Conservation (phyloP, 108 stramenopile species). For the Discostella pseudostelligera region DNA sequence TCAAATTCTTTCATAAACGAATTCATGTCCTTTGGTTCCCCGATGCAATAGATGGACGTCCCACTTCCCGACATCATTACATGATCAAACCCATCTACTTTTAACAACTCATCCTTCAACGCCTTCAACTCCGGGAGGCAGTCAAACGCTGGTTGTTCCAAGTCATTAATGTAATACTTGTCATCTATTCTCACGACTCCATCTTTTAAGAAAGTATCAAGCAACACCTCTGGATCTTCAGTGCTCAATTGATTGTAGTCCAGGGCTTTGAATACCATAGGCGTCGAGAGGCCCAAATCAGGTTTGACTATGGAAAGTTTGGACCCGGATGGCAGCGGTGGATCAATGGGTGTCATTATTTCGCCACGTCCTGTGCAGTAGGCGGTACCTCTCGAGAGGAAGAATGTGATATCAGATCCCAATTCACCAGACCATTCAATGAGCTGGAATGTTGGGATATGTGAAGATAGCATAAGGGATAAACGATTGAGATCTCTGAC, state of each 20-base stretch:
- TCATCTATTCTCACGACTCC: conserved; percentile 57
- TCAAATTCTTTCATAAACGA: conserved; percentile 61
- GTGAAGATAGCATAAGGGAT: too few relatives aligned
- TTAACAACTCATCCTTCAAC: conserved; percentile 59
- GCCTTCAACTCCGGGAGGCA: conserved; percentile 66
- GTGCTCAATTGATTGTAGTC: conserved; percentile 77
- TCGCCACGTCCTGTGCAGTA: conserved; percentile 97
- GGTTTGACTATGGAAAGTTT: conserved; percentile 87
- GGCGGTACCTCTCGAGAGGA: conserved; percentile 89
- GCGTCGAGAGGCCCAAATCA: conserved; percentile 87
- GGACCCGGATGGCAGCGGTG: conserved; percentile 66
- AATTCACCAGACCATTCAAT: conserved; percentile 91
- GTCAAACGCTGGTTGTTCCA: conserved; percentile 81
- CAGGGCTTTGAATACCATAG: conserved; percentile 86
- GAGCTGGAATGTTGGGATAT: conserved; percentile 52
- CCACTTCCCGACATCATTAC: conserved; percentile 89
- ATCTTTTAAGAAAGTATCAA: conserved; percentile 57
- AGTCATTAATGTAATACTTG: conserved; percentile 75
- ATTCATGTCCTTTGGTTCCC: conserved; percentile 63
- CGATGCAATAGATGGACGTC: conserved; percentile 84
- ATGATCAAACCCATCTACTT: conserved; percentile 70
- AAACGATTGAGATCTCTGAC: too few relatives aligned
- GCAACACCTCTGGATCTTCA: conserved; percentile 64
- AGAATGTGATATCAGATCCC: conserved; percentile 96
- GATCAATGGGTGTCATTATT: conserved; percentile 79